phyloP scores from a whole-genome alignment of 2,329 filamentous ascomycete species.

The Emergomyces orientalis region DNA sequence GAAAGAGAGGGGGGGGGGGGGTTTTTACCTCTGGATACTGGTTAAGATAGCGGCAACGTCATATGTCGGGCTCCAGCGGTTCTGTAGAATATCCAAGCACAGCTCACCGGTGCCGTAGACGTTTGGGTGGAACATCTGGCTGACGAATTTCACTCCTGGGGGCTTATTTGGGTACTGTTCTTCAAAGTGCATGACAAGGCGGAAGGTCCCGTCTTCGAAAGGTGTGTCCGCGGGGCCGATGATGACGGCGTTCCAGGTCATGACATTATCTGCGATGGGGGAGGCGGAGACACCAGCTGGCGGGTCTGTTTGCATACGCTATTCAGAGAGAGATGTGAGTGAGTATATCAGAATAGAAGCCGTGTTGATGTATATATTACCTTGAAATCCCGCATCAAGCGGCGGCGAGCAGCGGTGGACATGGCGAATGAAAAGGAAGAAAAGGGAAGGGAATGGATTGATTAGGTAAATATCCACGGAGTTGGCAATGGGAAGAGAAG shows the following conservation, averaged over 20 bases:
- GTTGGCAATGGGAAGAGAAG: background rate
- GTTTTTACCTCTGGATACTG: slow-evolving; percentile 96
- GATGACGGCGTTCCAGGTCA: slow-evolving; percentile 98
- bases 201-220: slow-evolving; percentile 96
- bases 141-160: slow-evolving; percentile 95
- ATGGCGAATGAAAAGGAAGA: slow-evolving; percentile 37
- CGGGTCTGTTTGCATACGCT: slow-evolving; percentile 99
- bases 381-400: slow-evolving; percentile 99
- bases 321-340: slow-evolving; percentile 10
- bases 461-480: no score
- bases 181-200: slow-evolving; percentile 97
- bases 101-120: slow-evolving; percentile 96
- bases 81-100: slow-evolving; percentile 93
- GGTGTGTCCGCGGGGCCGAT: slow-evolving; percentile 95
- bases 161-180: slow-evolving; percentile 99
- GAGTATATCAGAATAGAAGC: background rate
- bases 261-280: slow-evolving; percentile 90
- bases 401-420: slow-evolving; percentile 91
- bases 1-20: no score
- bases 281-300: slow-evolving; percentile 94
- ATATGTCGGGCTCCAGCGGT: slow-evolving; percentile 97
- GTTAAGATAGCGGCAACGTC: slow-evolving; percentile 95
- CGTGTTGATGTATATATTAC: slow-evolving; percentile 45
- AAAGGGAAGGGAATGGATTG: background rate
- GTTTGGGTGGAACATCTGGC: slow-evolving; percentile 98